Percentiles rank a stretch among this genome's conserved stretches.
Evolutionary conservation across 768 basidiomycete genomes (phyloP).

Genomic region (Lyophyllum semitale): DNA sequence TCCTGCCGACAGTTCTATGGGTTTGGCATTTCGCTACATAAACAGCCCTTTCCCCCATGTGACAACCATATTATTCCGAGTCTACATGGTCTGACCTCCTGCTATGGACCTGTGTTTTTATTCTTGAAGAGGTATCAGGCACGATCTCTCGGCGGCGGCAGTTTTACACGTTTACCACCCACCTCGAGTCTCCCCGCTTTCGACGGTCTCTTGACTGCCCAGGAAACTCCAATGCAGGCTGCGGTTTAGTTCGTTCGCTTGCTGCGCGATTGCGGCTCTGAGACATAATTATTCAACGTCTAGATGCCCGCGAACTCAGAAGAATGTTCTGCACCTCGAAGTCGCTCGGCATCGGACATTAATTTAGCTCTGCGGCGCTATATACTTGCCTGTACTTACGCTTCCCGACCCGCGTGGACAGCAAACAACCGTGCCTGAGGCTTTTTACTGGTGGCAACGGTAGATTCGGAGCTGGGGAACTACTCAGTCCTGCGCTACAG

Average conservation of each 20-base stretch:
- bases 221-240: neutral
- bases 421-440: neutral
- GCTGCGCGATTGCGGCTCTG: neutral
- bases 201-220: neutral
- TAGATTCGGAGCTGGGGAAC: neutral
- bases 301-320: neutral
- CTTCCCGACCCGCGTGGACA: neutral
- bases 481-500: neutral
- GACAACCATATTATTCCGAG: neutral
- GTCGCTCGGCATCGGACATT: constrained; percentile 2
- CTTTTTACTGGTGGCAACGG: neutral
- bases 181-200: neutral
- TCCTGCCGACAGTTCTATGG: neutral
- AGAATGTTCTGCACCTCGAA: neutral
- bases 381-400: neutral
- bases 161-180: neutral
- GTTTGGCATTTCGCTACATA: neutral
- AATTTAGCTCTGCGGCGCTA: neutral
- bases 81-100: neutral
- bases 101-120: neutral
- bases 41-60: neutral
- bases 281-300: neutral
- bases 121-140: neutral
- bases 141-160: neutral
- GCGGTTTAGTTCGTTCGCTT: neutral